These are phyloP conservation scores for Neostapfia colusana DNA, from an alignment of 176 grass and related monocot species.

Conservation along the genomic window DNA sequence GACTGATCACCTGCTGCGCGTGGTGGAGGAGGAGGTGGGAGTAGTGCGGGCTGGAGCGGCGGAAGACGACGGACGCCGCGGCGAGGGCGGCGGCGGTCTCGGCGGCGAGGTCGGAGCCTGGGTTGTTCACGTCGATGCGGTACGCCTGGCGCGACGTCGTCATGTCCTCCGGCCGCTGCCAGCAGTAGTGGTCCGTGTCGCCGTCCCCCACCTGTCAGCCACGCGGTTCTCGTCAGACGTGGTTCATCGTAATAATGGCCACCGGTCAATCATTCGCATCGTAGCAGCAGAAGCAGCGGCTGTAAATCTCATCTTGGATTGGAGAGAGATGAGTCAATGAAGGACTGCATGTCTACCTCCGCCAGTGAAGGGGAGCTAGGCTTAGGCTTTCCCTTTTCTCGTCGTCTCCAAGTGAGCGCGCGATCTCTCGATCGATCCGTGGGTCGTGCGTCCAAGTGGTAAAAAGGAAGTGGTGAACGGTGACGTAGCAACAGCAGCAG, in stretches of 20 bases:
- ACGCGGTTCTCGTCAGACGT: neutral
- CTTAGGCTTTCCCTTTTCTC: neutral
- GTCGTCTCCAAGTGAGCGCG: slow-evolving; percentile 10
- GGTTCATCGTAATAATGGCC: slow-evolving; percentile 17
- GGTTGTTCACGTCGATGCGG: slow-evolving; percentile 75
- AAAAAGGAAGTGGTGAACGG: neutral
- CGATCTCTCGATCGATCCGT: neutral
- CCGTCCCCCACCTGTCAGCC: slow-evolving; percentile 72
- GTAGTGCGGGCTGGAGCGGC: slow-evolving; percentile 62
- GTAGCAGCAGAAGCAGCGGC: neutral
- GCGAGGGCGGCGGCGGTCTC: slow-evolving; percentile 90
- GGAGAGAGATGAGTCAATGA: neutral
- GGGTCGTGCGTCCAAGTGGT: neutral
- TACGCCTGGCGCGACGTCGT: slow-evolving; percentile 89
- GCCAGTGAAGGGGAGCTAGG: too few species aligned
- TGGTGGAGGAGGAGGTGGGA: slow-evolving; percentile 75
- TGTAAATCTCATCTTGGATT: neutral
- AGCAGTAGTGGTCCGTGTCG: slow-evolving; percentile 95
- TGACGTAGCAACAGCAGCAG: too few species aligned
- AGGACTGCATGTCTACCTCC: neutral
- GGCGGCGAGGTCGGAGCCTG: slow-evolving; percentile 76
- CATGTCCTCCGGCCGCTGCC: slow-evolving; percentile 96
- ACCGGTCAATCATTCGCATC: neutral
- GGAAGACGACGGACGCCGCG: slow-evolving; percentile 77
- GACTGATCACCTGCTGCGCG: slow-evolving; percentile 51